These are phyloP conservation scores for Dunaliella primolecta DNA, from an alignment of 139 green algal genomes.

Conservation along the genomic window DNA sequence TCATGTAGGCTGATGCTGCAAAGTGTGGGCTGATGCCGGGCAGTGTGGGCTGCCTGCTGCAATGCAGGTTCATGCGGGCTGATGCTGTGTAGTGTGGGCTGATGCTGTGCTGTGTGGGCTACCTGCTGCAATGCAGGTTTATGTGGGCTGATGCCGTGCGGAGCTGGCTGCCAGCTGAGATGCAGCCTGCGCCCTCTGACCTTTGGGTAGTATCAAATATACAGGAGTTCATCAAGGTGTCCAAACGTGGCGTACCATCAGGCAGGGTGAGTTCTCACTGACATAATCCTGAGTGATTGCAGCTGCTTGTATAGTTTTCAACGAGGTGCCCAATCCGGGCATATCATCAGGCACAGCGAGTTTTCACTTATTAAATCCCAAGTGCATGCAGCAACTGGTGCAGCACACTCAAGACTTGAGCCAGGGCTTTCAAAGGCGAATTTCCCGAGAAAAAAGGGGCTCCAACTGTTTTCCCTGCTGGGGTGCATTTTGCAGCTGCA, in stretches of 20 bases:
- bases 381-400: too few relatives aligned
- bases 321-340: too few relatives aligned
- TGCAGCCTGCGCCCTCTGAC: slow-evolving; percentile 13
- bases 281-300: too few relatives aligned
- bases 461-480: too few relatives aligned
- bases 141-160: slow-evolving; percentile 14
- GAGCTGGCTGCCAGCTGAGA: slow-evolving; percentile 19
- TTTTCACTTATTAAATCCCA: too few relatives aligned
- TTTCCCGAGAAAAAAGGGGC: too few relatives aligned
- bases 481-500: too few relatives aligned
- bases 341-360: too few relatives aligned
- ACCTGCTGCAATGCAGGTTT: slow-evolving; percentile 11
- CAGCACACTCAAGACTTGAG: too few relatives aligned
- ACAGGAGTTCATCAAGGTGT: not conserved
- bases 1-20: slow-evolving; percentile 3
- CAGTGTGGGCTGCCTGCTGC: not conserved
- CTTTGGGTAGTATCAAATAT: slow-evolving; percentile 16
- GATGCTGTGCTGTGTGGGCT: slow-evolving; percentile 20
- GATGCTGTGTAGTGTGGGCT: slow-evolving; percentile 13
- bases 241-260: not conserved
- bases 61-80: slow-evolving; percentile 11
- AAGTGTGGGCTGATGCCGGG: too few relatives aligned
- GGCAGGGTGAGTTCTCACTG: not conserved
- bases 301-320: too few relatives aligned
- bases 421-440: too few relatives aligned